Evolutionary conservation across 1,284 basidiomycete genomes (phyloP).

Genomic region (Rhodofomes roseus): DNA sequence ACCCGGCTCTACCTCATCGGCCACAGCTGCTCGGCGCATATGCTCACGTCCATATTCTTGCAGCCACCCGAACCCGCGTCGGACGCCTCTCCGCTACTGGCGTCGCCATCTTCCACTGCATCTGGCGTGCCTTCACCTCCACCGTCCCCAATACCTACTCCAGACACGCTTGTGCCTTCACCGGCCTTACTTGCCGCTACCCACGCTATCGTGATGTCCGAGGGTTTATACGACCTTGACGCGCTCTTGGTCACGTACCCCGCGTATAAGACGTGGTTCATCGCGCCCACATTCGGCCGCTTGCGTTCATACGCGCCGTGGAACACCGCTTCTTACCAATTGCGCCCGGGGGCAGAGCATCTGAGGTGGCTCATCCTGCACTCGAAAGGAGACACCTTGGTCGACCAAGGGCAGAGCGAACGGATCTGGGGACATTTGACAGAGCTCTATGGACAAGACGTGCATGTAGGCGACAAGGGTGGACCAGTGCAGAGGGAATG

Average conservation of each 20-base stretch:
- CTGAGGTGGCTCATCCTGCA: slow-evolving; percentile 70
- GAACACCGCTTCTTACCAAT: slow-evolving; percentile 41
- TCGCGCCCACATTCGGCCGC: slow-evolving; percentile 56
- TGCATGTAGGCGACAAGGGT: slow-evolving; percentile 9
- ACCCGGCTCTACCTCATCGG: slow-evolving; percentile 56
- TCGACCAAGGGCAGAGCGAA: slow-evolving; percentile 61
- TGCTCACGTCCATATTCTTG: slow-evolving; percentile 68
- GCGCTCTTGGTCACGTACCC: slow-evolving; percentile 59
- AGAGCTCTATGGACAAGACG: slow-evolving; percentile 26
- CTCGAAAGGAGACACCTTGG: slow-evolving; percentile 64
- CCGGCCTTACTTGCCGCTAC: slow-evolving; percentile 43
- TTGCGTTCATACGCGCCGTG: slow-evolving; percentile 43
- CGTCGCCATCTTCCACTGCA: slow-evolving; percentile 40
- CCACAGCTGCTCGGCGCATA: slow-evolving; percentile 79
- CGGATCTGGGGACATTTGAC: slow-evolving; percentile 52
- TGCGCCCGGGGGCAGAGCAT: slow-evolving; percentile 30
- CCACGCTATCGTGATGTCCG: slow-evolving; percentile 56
- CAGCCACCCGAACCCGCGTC: slow-evolving; percentile 39
- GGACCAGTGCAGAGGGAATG: slow-evolving; percentile 38
- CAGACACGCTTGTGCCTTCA: slow-evolving; percentile 40
- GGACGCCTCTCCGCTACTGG: slow-evolving; percentile 33
- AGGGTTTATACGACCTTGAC: slow-evolving; percentile 76
- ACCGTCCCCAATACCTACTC: slow-evolving; percentile 9
- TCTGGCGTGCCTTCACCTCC: background rate
- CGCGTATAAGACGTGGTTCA: slow-evolving; percentile 60